phyloP scores from a whole-genome alignment of 805 yeast species.

The Sugiyamaella boreocaroliniensis region DNA sequence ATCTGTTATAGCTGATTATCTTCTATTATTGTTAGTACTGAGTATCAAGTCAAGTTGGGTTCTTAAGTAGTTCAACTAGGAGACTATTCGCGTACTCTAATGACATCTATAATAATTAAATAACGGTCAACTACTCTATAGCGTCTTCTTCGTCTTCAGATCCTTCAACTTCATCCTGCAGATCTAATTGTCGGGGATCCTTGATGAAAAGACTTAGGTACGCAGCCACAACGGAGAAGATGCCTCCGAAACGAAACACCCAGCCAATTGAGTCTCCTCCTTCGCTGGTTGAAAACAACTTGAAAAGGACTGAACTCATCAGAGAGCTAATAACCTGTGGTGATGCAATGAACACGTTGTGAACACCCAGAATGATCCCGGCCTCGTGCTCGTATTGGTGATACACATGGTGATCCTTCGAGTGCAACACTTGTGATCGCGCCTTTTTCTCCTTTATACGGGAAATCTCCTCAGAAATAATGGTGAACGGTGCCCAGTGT shows the following conservation, averaged over 20 bases:
- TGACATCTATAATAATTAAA: too few relatives aligned
- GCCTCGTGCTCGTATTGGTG: conserved; percentile 44
- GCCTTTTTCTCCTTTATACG: conserved; percentile 43
- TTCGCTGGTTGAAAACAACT: conserved; percentile 28
- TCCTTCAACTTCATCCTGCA: conserved; percentile 17
- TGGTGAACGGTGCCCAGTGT: conserved; percentile 59
- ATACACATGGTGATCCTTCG: conserved; percentile 7
- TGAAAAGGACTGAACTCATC: conserved; percentile 42
- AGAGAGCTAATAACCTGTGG: conserved; percentile 52
- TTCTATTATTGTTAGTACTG: too few relatives aligned
- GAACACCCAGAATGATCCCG: conserved; percentile 51
- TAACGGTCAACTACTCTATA: too few relatives aligned
- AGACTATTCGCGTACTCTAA: too few relatives aligned
- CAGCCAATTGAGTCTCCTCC: conserved; percentile 44
- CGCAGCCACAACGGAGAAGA: conserved; percentile 43
- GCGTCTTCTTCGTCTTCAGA: not conserved
- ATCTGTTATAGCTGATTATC: too few relatives aligned
- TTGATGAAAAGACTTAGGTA: conserved; percentile 39
- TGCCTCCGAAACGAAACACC: conserved; percentile 53
- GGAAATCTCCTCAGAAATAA: conserved; percentile 52
- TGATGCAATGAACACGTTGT: conserved; percentile 51
- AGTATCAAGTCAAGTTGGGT: too few relatives aligned
- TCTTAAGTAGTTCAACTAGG: too few relatives aligned
- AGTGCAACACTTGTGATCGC: conserved; percentile 21
- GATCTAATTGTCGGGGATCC: conserved; percentile 29